Conservation (phyloP, 257 asterid genomes). For the Petunia axillaris region DNA sequence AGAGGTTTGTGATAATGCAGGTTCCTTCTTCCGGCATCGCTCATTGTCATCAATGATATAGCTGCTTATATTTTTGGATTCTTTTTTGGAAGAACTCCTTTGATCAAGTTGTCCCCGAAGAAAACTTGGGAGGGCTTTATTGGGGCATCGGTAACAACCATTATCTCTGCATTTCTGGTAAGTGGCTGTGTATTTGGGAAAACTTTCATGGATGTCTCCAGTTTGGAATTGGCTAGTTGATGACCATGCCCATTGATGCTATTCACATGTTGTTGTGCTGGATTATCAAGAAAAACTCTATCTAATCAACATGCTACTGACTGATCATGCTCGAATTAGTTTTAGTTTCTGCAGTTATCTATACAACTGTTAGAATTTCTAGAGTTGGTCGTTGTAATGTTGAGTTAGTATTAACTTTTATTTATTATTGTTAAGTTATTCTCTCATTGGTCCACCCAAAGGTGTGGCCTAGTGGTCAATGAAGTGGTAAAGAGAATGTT, state of each 20-base stretch:
- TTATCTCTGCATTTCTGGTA: slow-evolving; percentile 81
- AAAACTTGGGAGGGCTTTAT: slow-evolving; percentile 98
- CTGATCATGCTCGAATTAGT: neutral
- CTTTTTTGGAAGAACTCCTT: slow-evolving; percentile 89
- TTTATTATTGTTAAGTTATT: neutral
- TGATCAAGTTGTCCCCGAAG: slow-evolving; percentile 83
- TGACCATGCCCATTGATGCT: neutral
- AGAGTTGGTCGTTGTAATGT: neutral
- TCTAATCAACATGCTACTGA: neutral
- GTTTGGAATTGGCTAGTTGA: neutral
- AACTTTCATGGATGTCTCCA: neutral
- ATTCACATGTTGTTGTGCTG: neutral
- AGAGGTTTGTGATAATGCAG: slow-evolving; percentile 54
- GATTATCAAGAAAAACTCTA: neutral
- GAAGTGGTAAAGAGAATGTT: no score
- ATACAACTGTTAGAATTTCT: neutral
- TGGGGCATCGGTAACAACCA: slow-evolving; percentile 84
- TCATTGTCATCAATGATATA: slow-evolving; percentile 75
- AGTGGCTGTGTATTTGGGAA: slow-evolving; percentile 29
- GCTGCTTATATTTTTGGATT: slow-evolving; percentile 90
- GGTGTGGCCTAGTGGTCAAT: no score
- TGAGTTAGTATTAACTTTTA: neutral
- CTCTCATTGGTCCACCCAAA: neutral
- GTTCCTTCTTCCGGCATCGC: slow-evolving; percentile 98
- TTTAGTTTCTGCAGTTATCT: neutral